Evolutionary conservation across 371 early-diverging fungal species (phyloP).

Genomic region (Umbelopsis sp.): DNA sequence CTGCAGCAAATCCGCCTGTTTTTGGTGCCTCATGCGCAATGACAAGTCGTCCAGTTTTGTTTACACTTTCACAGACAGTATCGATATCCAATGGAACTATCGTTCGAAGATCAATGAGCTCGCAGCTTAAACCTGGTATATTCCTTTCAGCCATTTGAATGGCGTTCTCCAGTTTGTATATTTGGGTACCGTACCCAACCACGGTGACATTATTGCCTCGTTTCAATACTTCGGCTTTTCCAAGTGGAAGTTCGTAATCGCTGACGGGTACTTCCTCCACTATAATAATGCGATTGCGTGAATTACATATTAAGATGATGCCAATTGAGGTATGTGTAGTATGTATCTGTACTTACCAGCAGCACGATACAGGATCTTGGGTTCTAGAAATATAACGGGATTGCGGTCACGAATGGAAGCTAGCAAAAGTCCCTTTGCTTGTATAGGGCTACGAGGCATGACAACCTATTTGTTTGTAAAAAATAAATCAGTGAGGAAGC

Average conservation of each 20-base stretch:
- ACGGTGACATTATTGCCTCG: conserved; percentile 92
- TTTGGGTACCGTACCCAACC: conserved; percentile 94
- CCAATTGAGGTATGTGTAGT: not conserved
- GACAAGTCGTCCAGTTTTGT: conserved; percentile 93
- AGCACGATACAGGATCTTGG: conserved; percentile 95
- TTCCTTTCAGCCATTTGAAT: conserved; percentile 86
- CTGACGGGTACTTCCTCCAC: conserved; percentile 96
- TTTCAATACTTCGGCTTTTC: conserved; percentile 93
- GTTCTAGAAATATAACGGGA: conserved; percentile 96
- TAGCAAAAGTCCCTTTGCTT: conserved; percentile 95
- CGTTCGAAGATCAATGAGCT: conserved; percentile 93
- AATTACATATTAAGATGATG: not conserved
- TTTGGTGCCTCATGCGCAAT: conserved; percentile 96
- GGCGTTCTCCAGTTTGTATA: conserved; percentile 92
- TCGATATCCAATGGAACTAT: conserved; percentile 96
- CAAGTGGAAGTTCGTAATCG: conserved; percentile 91
- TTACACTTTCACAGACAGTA: conserved; percentile 90
- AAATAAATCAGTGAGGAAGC: conserved; percentile 16
- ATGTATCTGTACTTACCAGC: conserved; percentile 61
- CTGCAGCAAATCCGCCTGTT: conserved; percentile 94
- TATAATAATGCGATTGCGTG: conserved; percentile 25
- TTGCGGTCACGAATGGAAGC: conserved; percentile 94
- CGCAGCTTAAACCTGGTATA: conserved; percentile 89
- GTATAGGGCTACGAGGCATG: conserved; percentile 92
- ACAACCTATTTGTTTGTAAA: conserved; percentile 62